phyloP scores from a whole-genome alignment of 192 early-diverging fungal species.

The Coemansia sp. region DNA sequence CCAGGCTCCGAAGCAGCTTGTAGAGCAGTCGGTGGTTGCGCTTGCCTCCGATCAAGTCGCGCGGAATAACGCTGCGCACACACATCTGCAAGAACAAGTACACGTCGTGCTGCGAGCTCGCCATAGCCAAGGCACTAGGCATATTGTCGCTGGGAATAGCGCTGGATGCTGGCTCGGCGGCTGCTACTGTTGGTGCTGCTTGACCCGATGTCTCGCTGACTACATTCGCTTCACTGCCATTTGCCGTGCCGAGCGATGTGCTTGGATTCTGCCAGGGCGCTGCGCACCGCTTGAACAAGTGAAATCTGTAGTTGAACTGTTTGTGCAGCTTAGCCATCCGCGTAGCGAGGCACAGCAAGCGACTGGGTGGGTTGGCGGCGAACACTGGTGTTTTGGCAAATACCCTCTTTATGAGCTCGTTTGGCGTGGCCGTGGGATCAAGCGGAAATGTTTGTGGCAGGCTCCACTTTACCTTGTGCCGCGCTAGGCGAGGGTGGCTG shows the following conservation, averaged over 20 bases:
- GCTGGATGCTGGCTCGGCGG: too few relatives aligned
- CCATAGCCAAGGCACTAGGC: constrained; percentile 23
- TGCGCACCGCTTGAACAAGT: constrained; percentile 54
- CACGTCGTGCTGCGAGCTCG: constrained; percentile 33
- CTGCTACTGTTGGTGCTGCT: background rate
- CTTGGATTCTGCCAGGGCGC: constrained; percentile 48
- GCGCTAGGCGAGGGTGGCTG: constrained; percentile 10
- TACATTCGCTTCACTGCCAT: background rate
- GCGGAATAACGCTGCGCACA: constrained; percentile 63
- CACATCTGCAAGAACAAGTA: constrained; percentile 55
- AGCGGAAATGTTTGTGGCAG: constrained; percentile 31
- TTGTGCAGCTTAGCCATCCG: constrained; percentile 53
- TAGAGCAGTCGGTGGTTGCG: constrained; percentile 60
- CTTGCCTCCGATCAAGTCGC: constrained; percentile 62
- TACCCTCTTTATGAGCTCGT: constrained; percentile 18
- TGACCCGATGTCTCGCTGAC: background rate
- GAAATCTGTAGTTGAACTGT: constrained; percentile 46
- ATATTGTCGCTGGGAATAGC: background rate
- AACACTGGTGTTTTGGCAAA: constrained; percentile 8
- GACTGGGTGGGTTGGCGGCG: constrained; percentile 10
- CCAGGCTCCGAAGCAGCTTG: constrained; percentile 61
- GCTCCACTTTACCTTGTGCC: constrained; percentile 18
- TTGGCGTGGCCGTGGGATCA: background rate
- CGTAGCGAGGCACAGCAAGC: constrained; percentile 28
- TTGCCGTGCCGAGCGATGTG: background rate